Evolutionary conservation across 2,329 filamentous ascomycete species (phyloP), one percentile per base, ranked within the genome.

Genomic region (Didymellaceae sp.): DNA sequence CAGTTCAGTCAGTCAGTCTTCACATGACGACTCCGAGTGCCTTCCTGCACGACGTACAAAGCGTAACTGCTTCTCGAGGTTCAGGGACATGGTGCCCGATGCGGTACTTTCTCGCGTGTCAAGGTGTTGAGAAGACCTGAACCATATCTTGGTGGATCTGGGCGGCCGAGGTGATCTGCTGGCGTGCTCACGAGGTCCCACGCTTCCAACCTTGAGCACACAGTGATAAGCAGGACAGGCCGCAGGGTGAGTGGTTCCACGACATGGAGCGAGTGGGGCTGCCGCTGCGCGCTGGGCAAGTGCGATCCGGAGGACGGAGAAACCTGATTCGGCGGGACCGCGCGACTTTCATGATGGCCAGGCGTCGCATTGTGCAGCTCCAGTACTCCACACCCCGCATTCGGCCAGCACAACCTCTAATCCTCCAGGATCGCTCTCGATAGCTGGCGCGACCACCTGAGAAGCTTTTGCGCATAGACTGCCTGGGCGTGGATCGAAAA

Each of bases 1-100:
- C 9, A 18, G 42, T 47, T 26, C 38, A 47, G 57, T 66, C 38
- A 47, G 57, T 66, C 39, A 65, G 59, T 45, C 22, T 18, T 8
- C 5, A n/a, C 9, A 11, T 17, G 25, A 18, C 17, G n/a, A 4
- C 11, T 37, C 13, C 37, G 18, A 6, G 26, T 16, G 4, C 20
- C 20, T 18, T 43, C 51, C 28, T 30, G 51, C 45, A 55, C 50
- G 62, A 75, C 87, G 74, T 84, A 94, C 90, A 76, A 92, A 92
- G 74, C 84, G 85, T 65, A 94, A 80, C 70, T 93, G 90, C 71
- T 86, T 88, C 77, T 94, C 90, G 43, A 94, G 82, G 67, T 92
- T 87, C 67, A 94, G 82, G 48, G 78, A 76, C 78, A 80, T 80
- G 60, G 48, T 68, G 62, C 57, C 61, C 53, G 58, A 65, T 68